A percentile compares a stretch with the other conserved stretches of the same genome.
Conservation (phyloP, 257 asterid species). For the Solanum chilense region DNA sequence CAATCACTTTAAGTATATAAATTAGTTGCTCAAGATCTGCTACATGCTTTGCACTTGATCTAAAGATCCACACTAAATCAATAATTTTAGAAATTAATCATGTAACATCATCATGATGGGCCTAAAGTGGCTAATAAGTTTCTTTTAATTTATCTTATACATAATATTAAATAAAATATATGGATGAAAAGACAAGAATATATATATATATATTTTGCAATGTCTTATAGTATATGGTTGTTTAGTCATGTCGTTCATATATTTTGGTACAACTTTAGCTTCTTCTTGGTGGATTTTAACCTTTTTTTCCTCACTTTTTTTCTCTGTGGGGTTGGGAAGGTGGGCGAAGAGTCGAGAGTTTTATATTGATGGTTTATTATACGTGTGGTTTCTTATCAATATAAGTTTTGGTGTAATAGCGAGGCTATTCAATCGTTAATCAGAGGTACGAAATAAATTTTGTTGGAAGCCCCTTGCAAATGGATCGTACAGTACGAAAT, state of each 20-base stretch:
- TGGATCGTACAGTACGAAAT: accelerated
- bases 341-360: not conserved
- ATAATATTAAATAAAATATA: not conserved
- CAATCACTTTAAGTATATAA: not conserved
- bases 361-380: not conserved
- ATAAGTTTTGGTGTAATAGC: accelerated
- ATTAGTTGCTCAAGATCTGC: not conserved
- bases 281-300: not conserved
- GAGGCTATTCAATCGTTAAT: not conserved
- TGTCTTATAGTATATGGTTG: not conserved
- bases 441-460: too few relatives aligned
- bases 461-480: too few relatives aligned
- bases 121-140: not conserved
- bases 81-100: not conserved
- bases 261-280: not conserved
- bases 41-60: not conserved
- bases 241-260: not conserved
- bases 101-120: not conserved
- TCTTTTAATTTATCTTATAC: not conserved
- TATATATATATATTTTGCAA: not conserved
- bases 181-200: not conserved
- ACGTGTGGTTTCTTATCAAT: not conserved
- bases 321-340: not conserved
- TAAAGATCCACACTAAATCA: not conserved
- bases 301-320: not conserved